Base-by-base conservation (phyloP, 2,329 filamentous ascomycete species). In the Sporothrix pseudoabietina region DNA sequence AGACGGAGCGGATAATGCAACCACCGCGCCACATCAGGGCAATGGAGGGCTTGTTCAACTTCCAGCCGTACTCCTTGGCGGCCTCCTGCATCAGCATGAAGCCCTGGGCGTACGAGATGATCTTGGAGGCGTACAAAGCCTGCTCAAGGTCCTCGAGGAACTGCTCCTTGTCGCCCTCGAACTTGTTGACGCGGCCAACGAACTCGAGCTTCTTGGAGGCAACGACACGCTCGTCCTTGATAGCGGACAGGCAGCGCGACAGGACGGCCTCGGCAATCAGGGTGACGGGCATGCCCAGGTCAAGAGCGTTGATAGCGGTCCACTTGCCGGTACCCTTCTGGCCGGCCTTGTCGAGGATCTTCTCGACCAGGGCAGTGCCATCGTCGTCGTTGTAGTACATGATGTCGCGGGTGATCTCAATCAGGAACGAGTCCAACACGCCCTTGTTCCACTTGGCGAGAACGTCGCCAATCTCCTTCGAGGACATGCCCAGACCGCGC, bases 61-160 rank as follows among this genome's bases (percentile, higher is more conserved):
- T 98, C 96, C 96, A 99, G 79, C 86, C 85, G 87, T 97, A 99
- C 84, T 98, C 93, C 85, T 92, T 94, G 84, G 95, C 96, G 79
- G 96, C 95, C 86, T 97, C 92, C 87, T 98, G 95, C 90, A 99
- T 98, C 81, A 99, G 90, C 95, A 98, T 98, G 90, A 99, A 99
- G 82, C 96, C 96, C 87, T 99, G 96, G 77, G 96, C 94, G 83
- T 99, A 99, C 26, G 96, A 99, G 85, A 99, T 98, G 83, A 99
- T 99, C 92, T 99, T 99, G 81, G 95, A 98, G 78, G 96, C 96
- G 82, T 99, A 99, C 76, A 99, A 90, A 78, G 95, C 96, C 88
- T 99, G 96, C 89, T 99, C 96, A 71, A 99, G 93, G 84, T 99
- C 94, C 78, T 93, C 93, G 78, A 99, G 90, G 90, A 98, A 97